Base-by-base conservation (phyloP, 2,329 filamentous ascomycete species). In the Penicillium vulpinum region DNA sequence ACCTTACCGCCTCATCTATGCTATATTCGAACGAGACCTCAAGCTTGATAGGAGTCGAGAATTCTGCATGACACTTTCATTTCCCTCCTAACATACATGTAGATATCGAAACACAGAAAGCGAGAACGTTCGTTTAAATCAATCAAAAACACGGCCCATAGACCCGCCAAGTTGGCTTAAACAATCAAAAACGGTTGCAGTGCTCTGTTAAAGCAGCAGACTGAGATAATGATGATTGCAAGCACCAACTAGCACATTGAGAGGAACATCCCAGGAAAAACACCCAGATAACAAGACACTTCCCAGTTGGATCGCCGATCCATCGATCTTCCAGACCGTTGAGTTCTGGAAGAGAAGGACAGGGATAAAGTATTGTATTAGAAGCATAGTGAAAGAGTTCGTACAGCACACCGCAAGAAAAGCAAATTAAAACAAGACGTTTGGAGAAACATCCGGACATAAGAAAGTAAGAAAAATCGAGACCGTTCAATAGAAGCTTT, bases 361-460 rank as follows among this genome's bases (percentile, higher is more conserved):
- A 33, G 45, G 29, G 45, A 56, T 29, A 35, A 47, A 59, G 48
- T 54, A 51, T 49, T 53, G 54, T 64, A 67, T 67, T 67, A 67
- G 61, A 63, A 64, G 56, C 59, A 62, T 64, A 67, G 51, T 61
- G 46, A 51, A 48, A 61, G 51, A 57, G 49, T 60, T 56, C 63
- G 56, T 64, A 62, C 60, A 64, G 54, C 62, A 58, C 62, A 57
- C 54, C 56, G 45, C 51, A 24, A 59, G 47, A n/a, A 41, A 57
- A 61, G 54, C 59, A 62, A 61, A 64, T 61, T 60, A 56, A 28
- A 54, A 48, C 24, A 62, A 52, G 48, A 60, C 33, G 56, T 51
- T 51, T 59, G 49, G 52, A 28, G 24, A 56, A 56, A 57, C 57
- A 56, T 60, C 54, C 48, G 52, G 33, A 48, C 41, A 50, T 53